Conservation (phyloP, 352 stramenopile species). For the Globisporangium paddicum region DNA sequence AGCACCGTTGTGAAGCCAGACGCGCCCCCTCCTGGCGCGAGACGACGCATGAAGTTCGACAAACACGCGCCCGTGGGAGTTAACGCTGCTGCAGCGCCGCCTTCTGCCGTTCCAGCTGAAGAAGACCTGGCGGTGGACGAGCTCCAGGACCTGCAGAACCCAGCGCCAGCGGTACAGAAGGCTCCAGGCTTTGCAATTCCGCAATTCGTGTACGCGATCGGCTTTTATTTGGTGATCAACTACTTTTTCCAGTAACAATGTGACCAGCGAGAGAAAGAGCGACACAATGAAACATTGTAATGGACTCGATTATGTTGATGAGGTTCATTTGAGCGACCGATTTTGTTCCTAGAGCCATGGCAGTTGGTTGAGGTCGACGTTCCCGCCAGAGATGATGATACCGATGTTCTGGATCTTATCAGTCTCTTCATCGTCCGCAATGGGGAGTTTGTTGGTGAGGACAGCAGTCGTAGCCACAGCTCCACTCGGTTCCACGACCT, state of each 20-base stretch:
- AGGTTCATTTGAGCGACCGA: conserved; percentile 4
- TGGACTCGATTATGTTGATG: not conserved
- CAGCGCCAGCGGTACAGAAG: conserved; percentile 45
- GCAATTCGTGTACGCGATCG: conserved; percentile 61
- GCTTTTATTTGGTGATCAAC: conserved; percentile 63
- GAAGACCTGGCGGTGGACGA: conserved; percentile 34
- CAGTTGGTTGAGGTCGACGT: conserved; percentile 58
- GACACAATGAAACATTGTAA: not conserved
- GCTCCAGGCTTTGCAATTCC: conserved; percentile 46
- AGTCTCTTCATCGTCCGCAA: not conserved
- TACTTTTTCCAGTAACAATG: conserved; percentile 48
- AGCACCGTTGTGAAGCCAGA: conserved; percentile 46
- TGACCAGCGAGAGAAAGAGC: not conserved
- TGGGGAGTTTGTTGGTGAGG: conserved; percentile 42
- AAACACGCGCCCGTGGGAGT: conserved; percentile 29
- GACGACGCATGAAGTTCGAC: conserved; percentile 63
- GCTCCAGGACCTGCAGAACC: conserved; percentile 37
- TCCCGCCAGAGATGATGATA: conserved; percentile 60
- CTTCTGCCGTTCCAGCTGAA: not conserved
- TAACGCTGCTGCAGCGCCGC: conserved; percentile 3
- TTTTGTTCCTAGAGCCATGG: conserved; percentile 42
- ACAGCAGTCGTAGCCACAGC: conserved; percentile 44
- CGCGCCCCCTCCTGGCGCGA: conserved; percentile 40
- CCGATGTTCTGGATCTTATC: conserved; percentile 30
- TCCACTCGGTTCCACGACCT: conserved; percentile 70